Base-by-base conservation (phyloP, 2,329 filamentous ascomycete species). In the Aspergillus amoenus region DNA sequence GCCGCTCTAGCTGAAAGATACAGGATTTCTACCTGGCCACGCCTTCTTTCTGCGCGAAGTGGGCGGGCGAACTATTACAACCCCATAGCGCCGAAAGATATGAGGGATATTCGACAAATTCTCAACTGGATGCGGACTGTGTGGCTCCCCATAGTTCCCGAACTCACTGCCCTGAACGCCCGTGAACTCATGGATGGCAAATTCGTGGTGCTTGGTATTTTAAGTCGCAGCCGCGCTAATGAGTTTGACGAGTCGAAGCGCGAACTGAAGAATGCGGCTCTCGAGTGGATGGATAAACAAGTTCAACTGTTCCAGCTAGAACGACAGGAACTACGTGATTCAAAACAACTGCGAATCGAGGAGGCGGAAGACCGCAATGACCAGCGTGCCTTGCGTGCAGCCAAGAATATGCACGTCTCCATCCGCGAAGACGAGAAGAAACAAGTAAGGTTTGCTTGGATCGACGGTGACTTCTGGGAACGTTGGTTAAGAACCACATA, bases 281-380 rank as follows among this genome's bases (percentile, higher is more conserved):
- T 93, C 59, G 94, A 97, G 74, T 99, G 94, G 93, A 96, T 97
- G 84, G 93, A 97, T 73, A 94, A 95, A 78, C 91, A 97, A 75
- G 89, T 91, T 17, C 88, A 93, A 65, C 83, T 91, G 40, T 97
- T 96, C 81, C 91, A 96, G 73, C 85, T 95, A 15, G 93, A 97
- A 76, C 84, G 93, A 56, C 91, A 97, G 78, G 94, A 96, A 74
- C 82, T 97, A 48, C 88, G 94, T 52, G 93, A 97, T 73, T 88
- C 92, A 5, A 99, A 99, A 79, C 92, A 97, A 73, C 81, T 97
- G 61, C 87, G 93, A 47, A 94, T 99, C 55, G 94, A 99, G 73
- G 94, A 99, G 75, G 95, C 94, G 4, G 89, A 97, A 72, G 93
- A 97, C 72, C 89, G 92, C 49, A 88, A 90, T 66, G 94, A 99